Evolutionary conservation across 1,139 yeast genomes (phyloP).

Genomic region (Suhomyces guaymorum): DNA sequence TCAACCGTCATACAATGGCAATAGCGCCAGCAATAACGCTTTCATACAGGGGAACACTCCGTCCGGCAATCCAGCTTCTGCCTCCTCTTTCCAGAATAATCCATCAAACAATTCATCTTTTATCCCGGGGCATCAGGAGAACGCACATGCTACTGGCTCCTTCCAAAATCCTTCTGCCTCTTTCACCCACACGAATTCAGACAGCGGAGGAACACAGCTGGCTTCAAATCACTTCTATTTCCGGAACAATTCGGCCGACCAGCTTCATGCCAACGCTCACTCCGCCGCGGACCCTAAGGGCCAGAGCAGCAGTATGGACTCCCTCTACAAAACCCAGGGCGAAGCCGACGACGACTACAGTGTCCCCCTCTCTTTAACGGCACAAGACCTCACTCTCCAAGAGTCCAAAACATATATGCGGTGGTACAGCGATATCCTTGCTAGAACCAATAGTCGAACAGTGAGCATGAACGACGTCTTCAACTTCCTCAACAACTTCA

Average conservation of each 20-base stretch:
- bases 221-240: constrained; percentile 10
- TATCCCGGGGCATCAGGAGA: no score
- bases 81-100: no score
- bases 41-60: no score
- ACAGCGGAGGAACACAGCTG: not conserved
- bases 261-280: constrained; percentile 15
- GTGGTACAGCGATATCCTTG: constrained; percentile 73
- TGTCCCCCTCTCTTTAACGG: constrained; percentile 62
- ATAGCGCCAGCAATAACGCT: no score
- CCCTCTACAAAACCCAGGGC: constrained; percentile 1
- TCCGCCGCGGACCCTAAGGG: not conserved
- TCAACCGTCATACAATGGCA: no score
- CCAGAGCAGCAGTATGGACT: constrained; percentile 10
- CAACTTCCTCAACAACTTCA: constrained; percentile 62
- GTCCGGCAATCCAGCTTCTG: constrained; percentile 1
- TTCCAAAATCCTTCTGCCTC: no score
- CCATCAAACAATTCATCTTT: no score
- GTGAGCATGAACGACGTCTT: constrained; percentile 64
- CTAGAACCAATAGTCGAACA: constrained; percentile 56
- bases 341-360: constrained; percentile 15
- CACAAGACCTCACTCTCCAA: constrained; percentile 59
- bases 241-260: constrained; percentile 11
- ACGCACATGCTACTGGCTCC: no score
- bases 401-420: constrained; percentile 73
- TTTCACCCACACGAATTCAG: not conserved